phyloP scores from a whole-genome alignment of 2,329 filamentous ascomycete species.

The Volutella citrinella region DNA sequence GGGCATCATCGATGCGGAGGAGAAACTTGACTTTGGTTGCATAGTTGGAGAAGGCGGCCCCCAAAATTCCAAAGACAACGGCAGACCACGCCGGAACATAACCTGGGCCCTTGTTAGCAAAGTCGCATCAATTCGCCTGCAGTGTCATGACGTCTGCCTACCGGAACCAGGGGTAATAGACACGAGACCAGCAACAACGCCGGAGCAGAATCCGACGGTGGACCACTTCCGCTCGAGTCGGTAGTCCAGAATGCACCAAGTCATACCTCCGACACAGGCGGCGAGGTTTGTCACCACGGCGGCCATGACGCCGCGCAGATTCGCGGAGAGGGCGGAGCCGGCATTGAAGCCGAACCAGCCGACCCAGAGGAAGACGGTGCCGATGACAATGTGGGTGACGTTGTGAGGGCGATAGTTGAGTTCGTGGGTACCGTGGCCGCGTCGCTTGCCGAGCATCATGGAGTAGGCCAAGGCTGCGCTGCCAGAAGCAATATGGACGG shows the following conservation, averaged over 20 bases:
- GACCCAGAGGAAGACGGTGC: slow-evolving; percentile 91
- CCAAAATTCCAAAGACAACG: slow-evolving; percentile 73
- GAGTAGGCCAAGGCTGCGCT: slow-evolving; percentile 84
- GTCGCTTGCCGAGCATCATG: slow-evolving; percentile 83
- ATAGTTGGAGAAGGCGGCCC: slow-evolving; percentile 79
- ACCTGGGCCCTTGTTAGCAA: no score
- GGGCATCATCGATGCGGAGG: slow-evolving; percentile 75
- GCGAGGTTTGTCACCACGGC: slow-evolving; percentile 82
- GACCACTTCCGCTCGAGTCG: slow-evolving; percentile 89
- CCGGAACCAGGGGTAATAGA: slow-evolving; percentile 86
- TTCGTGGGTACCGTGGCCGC: slow-evolving; percentile 81
- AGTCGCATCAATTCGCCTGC: no score
- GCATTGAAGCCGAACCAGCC: slow-evolving; percentile 97
- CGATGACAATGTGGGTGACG: slow-evolving; percentile 87
- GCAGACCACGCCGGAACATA: slow-evolving; percentile 84
- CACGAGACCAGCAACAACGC: slow-evolving; percentile 82
- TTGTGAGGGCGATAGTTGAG: slow-evolving; percentile 92
- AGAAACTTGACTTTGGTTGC: slow-evolving; percentile 89
- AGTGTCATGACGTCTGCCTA: slow-evolving; percentile 21
- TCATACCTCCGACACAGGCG: slow-evolving; percentile 80
- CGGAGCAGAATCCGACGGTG: slow-evolving; percentile 89
- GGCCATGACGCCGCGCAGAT: slow-evolving; percentile 82
- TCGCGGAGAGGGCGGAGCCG: slow-evolving; percentile 76
- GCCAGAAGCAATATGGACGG: slow-evolving; percentile 84
- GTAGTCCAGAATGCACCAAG: slow-evolving; percentile 88